These are phyloP conservation scores for Emiliania huxleyi DNA, from an alignment of 78 protist species.

Conservation along the genomic window DNA sequence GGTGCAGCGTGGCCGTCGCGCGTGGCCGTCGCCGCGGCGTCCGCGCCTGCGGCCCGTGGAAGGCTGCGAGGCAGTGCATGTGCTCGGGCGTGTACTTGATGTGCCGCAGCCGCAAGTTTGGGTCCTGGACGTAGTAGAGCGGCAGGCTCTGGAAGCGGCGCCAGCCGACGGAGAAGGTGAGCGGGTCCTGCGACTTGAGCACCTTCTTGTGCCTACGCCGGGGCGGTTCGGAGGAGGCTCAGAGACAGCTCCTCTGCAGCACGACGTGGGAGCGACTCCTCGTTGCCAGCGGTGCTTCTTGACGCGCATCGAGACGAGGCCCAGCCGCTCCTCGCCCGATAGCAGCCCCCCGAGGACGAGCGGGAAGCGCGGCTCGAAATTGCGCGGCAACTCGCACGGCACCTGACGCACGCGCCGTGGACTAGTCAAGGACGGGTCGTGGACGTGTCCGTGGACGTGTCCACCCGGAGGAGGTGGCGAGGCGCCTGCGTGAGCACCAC, in stretches of 20 bases:
- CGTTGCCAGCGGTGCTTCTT: slow-evolving; percentile 99
- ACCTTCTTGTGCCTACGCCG: slow-evolving; percentile 68
- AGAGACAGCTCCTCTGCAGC: too few relatives aligned
- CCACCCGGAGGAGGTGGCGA: too few relatives aligned
- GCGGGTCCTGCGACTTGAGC: slow-evolving; percentile 96
- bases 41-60: slow-evolving; percentile 76
- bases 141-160: slow-evolving; percentile 94
- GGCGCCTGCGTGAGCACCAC: slow-evolving; percentile 59
- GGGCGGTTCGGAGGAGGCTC: too few relatives aligned
- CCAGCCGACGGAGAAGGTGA: slow-evolving; percentile 97
- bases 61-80: slow-evolving; percentile 94
- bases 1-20: too few relatives aligned
- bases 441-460: too few relatives aligned
- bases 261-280: too few relatives aligned
- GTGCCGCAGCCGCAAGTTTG: slow-evolving; percentile 80
- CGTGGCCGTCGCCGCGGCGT: too few relatives aligned
- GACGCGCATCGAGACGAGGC: slow-evolving; percentile 78
- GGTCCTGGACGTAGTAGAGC: slow-evolving; percentile 76
- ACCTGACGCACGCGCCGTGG: too few relatives aligned
- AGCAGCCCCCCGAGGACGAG: slow-evolving; percentile 92
- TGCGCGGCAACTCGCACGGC: slow-evolving; percentile 88
- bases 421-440: too few relatives aligned
- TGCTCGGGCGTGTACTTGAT: slow-evolving; percentile 98
- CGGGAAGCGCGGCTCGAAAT: slow-evolving; percentile 87
- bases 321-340: slow-evolving; percentile 80